phyloP scores from a whole-genome alignment of 1,139 yeast species.

The Magnusiomyces magnusii region DNA sequence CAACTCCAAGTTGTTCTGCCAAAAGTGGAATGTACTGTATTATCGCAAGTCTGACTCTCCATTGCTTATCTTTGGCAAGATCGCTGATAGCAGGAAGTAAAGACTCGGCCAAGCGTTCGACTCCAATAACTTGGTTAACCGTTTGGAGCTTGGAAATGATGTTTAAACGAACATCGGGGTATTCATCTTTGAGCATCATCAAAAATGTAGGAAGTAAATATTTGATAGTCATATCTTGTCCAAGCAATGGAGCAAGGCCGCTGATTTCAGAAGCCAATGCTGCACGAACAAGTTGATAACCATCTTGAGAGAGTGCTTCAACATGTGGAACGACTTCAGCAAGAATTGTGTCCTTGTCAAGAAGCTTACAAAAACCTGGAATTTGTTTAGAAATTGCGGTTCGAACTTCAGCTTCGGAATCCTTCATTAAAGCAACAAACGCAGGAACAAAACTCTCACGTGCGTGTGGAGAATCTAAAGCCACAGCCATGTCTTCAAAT shows the following conservation, averaged over 20 bases:
- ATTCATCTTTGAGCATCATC: constrained; percentile 93
- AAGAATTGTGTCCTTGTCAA: constrained; percentile 45
- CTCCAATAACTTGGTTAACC: constrained; percentile 92
- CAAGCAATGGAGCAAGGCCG: constrained; percentile 77
- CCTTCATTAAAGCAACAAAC: constrained; percentile 73
- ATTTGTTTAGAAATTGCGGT: constrained; percentile 90
- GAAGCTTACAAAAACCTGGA: constrained; percentile 57
- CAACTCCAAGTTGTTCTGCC: constrained; percentile 93
- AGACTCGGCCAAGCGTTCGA: constrained; percentile 75
- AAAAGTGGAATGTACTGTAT: constrained; percentile 93
- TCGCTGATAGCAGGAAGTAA: constrained; percentile 94
- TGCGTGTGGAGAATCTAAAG: constrained; percentile 49
- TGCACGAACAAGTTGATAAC: constrained; percentile 87
- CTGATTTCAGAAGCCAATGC: constrained; percentile 87
- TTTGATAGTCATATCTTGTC: constrained; percentile 78
- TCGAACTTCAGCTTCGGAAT: constrained; percentile 94
- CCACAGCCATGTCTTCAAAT: constrained; percentile 64
- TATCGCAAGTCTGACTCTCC: constrained; percentile 97
- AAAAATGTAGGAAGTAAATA: constrained; percentile 80
- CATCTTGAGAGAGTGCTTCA: constrained; percentile 78
- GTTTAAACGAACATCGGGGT: constrained; percentile 91
- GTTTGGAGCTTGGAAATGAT: constrained; percentile 86
- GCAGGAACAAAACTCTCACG: constrained; percentile 58
- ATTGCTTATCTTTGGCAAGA: constrained; percentile 90
- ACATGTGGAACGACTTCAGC: constrained; percentile 76